Percentiles rank a stretch among this genome's conserved stretches.
Evolutionary conservation across 176 grass and related monocot species (phyloP).

Genomic region (Otatea glauca): DNA sequence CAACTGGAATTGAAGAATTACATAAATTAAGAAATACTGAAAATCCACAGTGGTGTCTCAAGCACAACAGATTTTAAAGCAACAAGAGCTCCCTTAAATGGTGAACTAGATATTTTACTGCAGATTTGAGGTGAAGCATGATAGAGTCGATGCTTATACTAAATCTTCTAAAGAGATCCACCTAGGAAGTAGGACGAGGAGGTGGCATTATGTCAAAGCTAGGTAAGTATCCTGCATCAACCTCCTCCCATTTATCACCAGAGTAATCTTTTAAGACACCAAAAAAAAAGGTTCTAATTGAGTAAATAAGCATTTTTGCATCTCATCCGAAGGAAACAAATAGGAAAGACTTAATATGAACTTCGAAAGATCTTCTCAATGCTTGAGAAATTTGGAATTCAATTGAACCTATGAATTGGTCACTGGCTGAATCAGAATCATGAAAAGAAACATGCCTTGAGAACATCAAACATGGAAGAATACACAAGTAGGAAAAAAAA

Average conservation of each 20-base stretch:
- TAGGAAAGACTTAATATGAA: not conserved
- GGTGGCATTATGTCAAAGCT: not conserved
- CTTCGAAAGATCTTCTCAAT: not conserved
- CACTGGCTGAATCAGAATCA: not conserved
- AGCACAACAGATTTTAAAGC: not conserved
- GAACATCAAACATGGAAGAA: constrained; percentile 37
- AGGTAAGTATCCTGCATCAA: not conserved
- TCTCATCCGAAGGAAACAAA: constrained; percentile 10
- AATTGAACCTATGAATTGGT: not conserved
- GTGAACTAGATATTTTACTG: not conserved
- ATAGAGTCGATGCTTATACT: not conserved
- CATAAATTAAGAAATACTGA: constrained; percentile 33
- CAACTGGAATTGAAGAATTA: constrained; percentile 3
- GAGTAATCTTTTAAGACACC: not conserved
- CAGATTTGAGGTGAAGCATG: not conserved
- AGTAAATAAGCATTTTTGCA: not conserved
- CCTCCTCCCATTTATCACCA: not conserved
- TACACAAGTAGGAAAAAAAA: not conserved
- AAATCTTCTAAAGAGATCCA: not conserved
- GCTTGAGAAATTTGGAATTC: not conserved
- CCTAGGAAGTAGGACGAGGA: not conserved
- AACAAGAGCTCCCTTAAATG: not conserved
- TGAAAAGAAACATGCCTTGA: not conserved
- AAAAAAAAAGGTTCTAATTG: not conserved
- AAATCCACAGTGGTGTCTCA: not conserved